These are phyloP conservation scores for Orbilia quercus DNA, from an alignment of 2,329 filamentous ascomycete genomes.

Conservation along the genomic window DNA sequence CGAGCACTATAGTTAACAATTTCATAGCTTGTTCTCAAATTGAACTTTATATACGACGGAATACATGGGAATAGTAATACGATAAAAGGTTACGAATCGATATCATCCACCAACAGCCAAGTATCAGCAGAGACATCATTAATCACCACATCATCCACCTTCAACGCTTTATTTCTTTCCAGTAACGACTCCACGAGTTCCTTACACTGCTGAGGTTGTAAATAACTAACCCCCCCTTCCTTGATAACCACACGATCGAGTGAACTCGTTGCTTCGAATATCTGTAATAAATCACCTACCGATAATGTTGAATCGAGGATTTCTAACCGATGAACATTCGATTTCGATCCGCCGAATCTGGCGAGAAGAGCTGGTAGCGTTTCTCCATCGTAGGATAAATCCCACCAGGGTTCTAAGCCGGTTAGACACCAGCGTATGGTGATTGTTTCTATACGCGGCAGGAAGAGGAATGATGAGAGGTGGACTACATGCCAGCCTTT, in stretches of 20 bases:
- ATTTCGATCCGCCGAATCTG: neutral
- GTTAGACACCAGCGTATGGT: neutral
- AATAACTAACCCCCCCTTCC: neutral
- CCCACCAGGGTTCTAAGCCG: conserved; percentile 2
- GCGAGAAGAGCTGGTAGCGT: neutral
- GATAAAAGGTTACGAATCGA: too few species aligned
- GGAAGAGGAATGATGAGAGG: neutral
- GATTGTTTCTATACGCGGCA: conserved; percentile 17
- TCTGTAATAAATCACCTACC: neutral
- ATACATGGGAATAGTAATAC: neutral
- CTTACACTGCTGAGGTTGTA: neutral
- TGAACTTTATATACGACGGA: too few species aligned
- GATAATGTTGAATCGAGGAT: neutral
- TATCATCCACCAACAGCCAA: neutral
- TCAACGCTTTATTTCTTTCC: conserved; percentile 4
- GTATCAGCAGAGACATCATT: neutral
- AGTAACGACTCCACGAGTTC: neutral
- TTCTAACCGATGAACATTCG: neutral
- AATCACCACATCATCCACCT: neutral
- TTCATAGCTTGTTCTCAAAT: too few species aligned
- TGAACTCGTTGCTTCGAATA: neutral
- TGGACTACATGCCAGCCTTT: neutral
- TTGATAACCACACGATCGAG: neutral
- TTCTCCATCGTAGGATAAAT: neutral
- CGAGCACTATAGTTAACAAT: too few species aligned